Conservation (phyloP, 2,329 filamentous ascomycete species). For the Chrysosphaeria jannelii region DNA sequence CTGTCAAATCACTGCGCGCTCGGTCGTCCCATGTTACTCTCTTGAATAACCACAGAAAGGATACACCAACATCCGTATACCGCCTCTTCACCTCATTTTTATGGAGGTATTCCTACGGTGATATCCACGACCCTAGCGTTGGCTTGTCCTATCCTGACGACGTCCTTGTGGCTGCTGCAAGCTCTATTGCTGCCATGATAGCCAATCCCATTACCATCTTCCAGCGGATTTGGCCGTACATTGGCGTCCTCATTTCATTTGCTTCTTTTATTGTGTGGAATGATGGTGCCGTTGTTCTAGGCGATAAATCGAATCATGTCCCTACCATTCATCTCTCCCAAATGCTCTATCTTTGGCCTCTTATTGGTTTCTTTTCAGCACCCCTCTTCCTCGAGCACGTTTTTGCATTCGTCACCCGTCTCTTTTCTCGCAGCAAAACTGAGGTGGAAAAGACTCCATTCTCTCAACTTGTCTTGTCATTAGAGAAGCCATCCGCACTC, state of each 20-base stretch:
- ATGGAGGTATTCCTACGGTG: conserved; percentile 17
- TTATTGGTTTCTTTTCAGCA: conserved; percentile 67
- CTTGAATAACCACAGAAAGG: conserved; percentile 2
- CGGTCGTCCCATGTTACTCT: not conserved
- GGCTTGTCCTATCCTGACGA: conserved; percentile 19
- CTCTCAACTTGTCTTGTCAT: no score
- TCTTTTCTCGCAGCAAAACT: not conserved
- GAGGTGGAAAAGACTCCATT: no score
- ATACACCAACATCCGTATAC: no score
- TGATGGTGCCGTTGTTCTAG: conserved; percentile 63
- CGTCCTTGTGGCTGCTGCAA: conserved; percentile 24
- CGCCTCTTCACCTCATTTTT: conserved; percentile 11
- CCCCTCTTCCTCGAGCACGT: conserved; percentile 27
- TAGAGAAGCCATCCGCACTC: no score
- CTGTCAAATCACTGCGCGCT: conserved; percentile 9
- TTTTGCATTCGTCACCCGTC: not conserved
- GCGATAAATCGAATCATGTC: conserved; percentile 82
- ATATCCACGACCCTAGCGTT: conserved; percentile 23
- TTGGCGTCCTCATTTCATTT: conserved; percentile 37
- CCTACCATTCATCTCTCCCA: conserved; percentile 72
- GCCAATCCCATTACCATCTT: conserved; percentile 17
- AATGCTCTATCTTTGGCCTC: conserved; percentile 85
- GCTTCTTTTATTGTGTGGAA: conserved; percentile 58
- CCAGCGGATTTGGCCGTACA: conserved; percentile 22
- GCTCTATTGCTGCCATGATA: conserved; percentile 26